Evolutionary conservation across 495 filamentous ascomycete genomes (phyloP).

Genomic region (Echria macrotheca): DNA sequence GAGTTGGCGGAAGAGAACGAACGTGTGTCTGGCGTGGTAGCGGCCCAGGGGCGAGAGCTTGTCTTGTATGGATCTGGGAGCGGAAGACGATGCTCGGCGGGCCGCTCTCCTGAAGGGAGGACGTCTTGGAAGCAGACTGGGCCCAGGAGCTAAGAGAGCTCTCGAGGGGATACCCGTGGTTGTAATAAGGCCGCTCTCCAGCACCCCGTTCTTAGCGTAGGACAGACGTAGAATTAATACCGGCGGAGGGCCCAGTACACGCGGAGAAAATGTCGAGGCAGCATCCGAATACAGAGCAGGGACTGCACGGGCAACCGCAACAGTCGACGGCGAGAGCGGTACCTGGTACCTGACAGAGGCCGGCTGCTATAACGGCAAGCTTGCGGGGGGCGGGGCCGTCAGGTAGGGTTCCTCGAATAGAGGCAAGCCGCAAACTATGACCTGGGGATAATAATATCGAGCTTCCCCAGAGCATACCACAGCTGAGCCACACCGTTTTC

Average conservation of each 20-base stretch:
- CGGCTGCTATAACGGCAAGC: constrained; percentile 28
- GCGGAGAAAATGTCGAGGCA: constrained; percentile 45
- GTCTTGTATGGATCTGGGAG: constrained; percentile 28
- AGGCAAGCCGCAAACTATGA: constrained; percentile 38
- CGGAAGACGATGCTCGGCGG: constrained; percentile 28
- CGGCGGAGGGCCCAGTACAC: constrained; percentile 39
- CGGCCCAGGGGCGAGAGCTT: constrained; percentile 22
- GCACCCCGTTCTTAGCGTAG: constrained; percentile 40
- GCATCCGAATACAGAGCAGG: constrained; percentile 42
- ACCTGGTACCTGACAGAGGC: constrained; percentile 36
- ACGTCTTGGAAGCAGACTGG: constrained; percentile 29
- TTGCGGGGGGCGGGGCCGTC: constrained; percentile 28
- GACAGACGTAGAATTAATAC: constrained; percentile 48
- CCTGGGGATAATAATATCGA: constrained; percentile 34
- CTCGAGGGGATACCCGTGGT: constrained; percentile 35
- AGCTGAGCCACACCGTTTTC: constrained; percentile 46
- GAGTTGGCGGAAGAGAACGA: constrained; percentile 6
- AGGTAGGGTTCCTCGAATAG: constrained; percentile 32
- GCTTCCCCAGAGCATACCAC: constrained; percentile 30
- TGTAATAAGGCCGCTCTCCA: constrained; percentile 40
- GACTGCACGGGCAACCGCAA: constrained; percentile 35
- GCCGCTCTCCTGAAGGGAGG: constrained; percentile 27
- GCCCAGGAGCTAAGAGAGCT: constrained; percentile 39
- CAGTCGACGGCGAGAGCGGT: constrained; percentile 23
- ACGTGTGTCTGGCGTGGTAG: constrained; percentile 13